These are phyloP conservation scores for Ocimum tenuiflorum DNA, from an alignment of 257 asterid species.

Conservation along the genomic window DNA sequence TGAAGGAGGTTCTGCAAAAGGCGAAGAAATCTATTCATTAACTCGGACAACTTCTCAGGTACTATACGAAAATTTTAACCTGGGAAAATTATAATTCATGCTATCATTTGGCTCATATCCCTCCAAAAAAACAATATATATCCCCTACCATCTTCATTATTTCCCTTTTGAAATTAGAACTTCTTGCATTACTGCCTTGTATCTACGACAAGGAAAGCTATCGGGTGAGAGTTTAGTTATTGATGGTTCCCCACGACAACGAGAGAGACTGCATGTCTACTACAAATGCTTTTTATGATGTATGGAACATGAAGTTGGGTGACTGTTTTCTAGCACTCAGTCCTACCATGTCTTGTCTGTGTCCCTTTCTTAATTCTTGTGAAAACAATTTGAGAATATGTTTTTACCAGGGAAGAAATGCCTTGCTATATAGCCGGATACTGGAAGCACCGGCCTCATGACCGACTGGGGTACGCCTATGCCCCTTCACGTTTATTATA, in stretches of 20 bases:
- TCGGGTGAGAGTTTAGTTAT: background rate
- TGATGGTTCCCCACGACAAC: background rate
- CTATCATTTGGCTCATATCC: background rate
- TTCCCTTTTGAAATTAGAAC: background rate
- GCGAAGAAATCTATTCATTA: constrained; percentile 23
- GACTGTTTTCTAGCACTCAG: background rate
- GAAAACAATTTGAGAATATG: background rate
- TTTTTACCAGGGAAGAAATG: background rate
- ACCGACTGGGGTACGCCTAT: constrained; percentile 68
- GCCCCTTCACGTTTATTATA: background rate
- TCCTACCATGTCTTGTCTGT: background rate
- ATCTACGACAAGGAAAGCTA: background rate
- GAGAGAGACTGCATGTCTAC: background rate
- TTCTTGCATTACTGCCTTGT: background rate
- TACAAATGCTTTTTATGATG: background rate
- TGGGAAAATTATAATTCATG: background rate
- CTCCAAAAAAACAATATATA: background rate
- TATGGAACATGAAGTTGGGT: background rate
- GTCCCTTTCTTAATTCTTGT: background rate
- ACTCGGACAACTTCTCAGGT: constrained; percentile 7
- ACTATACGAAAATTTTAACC: background rate
- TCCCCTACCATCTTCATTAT: background rate
- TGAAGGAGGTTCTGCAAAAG: constrained; percentile 49
- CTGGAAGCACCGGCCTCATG: constrained; percentile 72
- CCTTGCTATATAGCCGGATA: background rate